Evolutionary conservation across 2,329 filamentous ascomycete species (phyloP), one percentile per base, ranked within the genome.

Genomic region (Colletotrichum orbiculare): DNA sequence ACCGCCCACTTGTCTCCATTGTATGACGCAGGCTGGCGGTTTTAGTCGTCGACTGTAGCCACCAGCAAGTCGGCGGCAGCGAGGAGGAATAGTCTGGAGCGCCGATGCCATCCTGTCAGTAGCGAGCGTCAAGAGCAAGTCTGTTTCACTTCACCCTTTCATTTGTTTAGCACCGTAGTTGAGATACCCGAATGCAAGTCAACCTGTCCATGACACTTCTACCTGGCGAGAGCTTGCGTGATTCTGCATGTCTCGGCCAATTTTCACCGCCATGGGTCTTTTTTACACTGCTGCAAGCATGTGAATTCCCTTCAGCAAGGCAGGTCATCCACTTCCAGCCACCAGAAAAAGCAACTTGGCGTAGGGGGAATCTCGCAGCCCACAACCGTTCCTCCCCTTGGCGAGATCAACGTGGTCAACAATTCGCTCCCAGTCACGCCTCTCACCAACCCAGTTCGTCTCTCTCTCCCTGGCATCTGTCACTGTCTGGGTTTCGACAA

Each of bases 181-280:
- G 34, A 55, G 53, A 55, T 55, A 55, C 53, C 53, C 53, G 42
- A 46, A 55, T 43, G 41, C 25, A 55, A 47, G 53, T 46, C 34
- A 55, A 11, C 25, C 25, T 25, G 11, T 52, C 35, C 48, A 33
- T 7, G 13, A 17, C 15, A 25, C 37, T 34, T 11, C 13, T 17
- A 25, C 42, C 42, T 47, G 15, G 6, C 5, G 10, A 34, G 8
- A 33, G 45, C n/a, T 33, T 33, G 45, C 15, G 12, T 47, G 11
- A 34, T 48, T 34, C 46, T 35, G 46, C 46, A 35, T 48, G 46
- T 48, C 46, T 48, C 10, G 46, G 4, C 35, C 46, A 48, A 48
- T 3, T 10, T 12, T 5, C 25, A 13, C 46, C 46, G 46, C 42
- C 13, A n/a, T 8, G n/a, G 8, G 42, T 8, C 12, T 15, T n/a